Percentiles rank a stretch among this genome's conserved stretches.
Conservation (phyloP, 2,329 filamentous ascomycete species). For the Aureobasidium sp. region DNA sequence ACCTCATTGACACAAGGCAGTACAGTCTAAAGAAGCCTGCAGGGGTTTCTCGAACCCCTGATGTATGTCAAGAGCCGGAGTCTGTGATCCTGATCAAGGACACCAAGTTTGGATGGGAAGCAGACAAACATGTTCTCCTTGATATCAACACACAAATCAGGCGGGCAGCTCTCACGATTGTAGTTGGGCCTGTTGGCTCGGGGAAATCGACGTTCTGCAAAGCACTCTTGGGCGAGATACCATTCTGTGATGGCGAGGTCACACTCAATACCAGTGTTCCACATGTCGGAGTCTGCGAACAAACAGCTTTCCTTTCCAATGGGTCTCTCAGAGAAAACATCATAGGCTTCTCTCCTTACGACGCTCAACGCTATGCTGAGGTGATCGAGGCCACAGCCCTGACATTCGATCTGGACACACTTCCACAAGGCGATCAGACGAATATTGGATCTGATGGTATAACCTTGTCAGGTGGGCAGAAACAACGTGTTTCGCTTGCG, state of each 20-base stretch:
- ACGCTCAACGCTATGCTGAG: slow-evolving; percentile 32
- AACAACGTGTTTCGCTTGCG: slow-evolving; percentile 47
- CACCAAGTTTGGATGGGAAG: neutral
- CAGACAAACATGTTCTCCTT: neutral
- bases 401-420: slow-evolving; percentile 33
- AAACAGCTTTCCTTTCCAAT: slow-evolving; percentile 34
- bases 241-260: slow-evolving; percentile 27
- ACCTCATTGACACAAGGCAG: no score
- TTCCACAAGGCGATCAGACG: slow-evolving; percentile 39
- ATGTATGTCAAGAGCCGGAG: no score
- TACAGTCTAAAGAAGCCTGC: no score
- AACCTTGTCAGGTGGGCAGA: slow-evolving; percentile 47
- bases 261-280: slow-evolving; percentile 26
- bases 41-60: no score
- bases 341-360: slow-evolving; percentile 29
- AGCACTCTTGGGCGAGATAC: slow-evolving; percentile 39
- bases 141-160: neutral
- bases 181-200: slow-evolving; percentile 46
- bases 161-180: slow-evolving; percentile 39
- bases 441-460: slow-evolving; percentile 46
- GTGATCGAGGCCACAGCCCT: slow-evolving; percentile 33
- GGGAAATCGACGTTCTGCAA: slow-evolving; percentile 48
- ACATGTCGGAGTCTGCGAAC: slow-evolving; percentile 32
- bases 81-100: neutral
- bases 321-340: slow-evolving; percentile 33